Percentiles rank a stretch among this genome's conserved stretches.
phyloP scores from a whole-genome alignment of 176 grass and related monocot species.

The Paspalum vaginatum region DNA sequence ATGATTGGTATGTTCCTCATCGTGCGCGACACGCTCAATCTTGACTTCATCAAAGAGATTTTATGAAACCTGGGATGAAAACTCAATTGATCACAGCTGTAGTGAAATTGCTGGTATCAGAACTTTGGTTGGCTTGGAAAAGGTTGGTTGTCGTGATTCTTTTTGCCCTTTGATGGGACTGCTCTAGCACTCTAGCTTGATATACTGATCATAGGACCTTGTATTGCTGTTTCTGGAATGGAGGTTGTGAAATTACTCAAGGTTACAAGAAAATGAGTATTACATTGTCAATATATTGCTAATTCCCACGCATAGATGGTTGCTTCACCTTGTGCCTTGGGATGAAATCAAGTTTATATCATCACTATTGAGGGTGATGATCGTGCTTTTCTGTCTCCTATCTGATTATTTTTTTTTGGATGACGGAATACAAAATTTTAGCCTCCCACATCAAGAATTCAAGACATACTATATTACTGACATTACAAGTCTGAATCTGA shows the following conservation, averaged over 20 bases:
- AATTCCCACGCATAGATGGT: slow-evolving; percentile 1
- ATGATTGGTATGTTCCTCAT: slow-evolving; percentile 93
- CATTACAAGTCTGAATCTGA: background rate
- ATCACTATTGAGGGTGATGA: background rate
- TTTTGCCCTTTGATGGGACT: slow-evolving; percentile 34
- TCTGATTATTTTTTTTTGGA: background rate
- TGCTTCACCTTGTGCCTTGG: background rate
- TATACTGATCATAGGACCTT: slow-evolving; percentile 48
- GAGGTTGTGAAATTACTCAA: background rate
- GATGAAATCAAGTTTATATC: background rate
- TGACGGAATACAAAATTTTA: no score
- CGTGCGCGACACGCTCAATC: slow-evolving; percentile 91
- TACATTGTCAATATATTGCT: slow-evolving; percentile 10
- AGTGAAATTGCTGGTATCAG: background rate
- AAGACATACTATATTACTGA: no score
- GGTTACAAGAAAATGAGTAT: background rate
- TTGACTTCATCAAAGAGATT: slow-evolving; percentile 95
- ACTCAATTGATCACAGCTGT: slow-evolving; percentile 22
- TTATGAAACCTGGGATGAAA: slow-evolving; percentile 55
- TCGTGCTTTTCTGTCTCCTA: background rate
- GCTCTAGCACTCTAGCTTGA: slow-evolving; percentile 42
- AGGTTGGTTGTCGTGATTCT: slow-evolving; percentile 31
- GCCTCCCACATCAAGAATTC: no score
- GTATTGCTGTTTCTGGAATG: slow-evolving; percentile 31
- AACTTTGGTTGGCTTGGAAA: slow-evolving; percentile 10